Percentiles rank a stretch among this genome's conserved stretches.
phyloP scores from a whole-genome alignment of 2,329 filamentous ascomycete species.

The Phialophora chinensis region DNA sequence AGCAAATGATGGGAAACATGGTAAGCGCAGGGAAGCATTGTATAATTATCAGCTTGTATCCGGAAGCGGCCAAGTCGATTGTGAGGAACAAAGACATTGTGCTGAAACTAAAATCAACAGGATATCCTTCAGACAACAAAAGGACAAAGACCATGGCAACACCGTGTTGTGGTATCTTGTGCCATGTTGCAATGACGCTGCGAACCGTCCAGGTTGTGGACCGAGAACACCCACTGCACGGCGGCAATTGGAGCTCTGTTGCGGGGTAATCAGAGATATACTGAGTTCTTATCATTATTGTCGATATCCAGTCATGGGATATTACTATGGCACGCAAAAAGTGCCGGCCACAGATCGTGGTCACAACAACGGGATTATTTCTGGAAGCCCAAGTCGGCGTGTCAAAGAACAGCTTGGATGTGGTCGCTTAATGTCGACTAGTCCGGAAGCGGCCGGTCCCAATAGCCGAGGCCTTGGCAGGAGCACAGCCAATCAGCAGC shows the following conservation, averaged over 20 bases:
- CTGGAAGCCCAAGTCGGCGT: background rate
- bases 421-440: background rate
- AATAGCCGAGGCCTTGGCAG: background rate
- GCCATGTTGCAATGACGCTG: background rate
- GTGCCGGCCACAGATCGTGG: background rate
- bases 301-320: background rate
- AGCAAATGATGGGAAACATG: background rate
- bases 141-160: background rate
- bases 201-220: background rate
- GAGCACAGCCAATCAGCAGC: background rate
- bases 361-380: background rate
- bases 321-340: background rate
- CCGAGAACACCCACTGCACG: background rate
- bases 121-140: background rate
- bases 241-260: background rate
- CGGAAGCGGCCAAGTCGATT: background rate
- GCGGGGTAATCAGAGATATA: no score
- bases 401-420: background rate
- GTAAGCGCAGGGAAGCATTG: constrained; percentile 1
- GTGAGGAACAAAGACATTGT: constrained; percentile 3
- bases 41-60: background rate
- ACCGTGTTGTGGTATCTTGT: background rate
- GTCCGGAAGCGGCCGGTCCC: background rate
- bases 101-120: background rate
- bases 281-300: background rate